phyloP scores from a whole-genome alignment of 78 protist species.

The Dictyostelium brefeldianum region DNA sequence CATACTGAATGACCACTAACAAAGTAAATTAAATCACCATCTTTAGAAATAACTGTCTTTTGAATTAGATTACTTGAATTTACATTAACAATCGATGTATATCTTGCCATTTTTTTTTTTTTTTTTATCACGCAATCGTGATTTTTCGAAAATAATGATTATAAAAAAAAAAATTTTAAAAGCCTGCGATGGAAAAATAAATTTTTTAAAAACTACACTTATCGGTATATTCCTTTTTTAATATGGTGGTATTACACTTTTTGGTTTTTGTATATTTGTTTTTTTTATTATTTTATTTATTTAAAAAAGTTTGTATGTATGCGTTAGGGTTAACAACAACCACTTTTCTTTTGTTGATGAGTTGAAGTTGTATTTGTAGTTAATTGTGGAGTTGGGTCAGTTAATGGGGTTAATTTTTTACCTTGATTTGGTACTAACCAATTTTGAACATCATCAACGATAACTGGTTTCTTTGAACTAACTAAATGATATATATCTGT shows the following conservation, averaged over 20 bases:
- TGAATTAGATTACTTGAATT: not conserved
- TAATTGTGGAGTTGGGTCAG: constrained; percentile 19
- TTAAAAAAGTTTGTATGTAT: too few species aligned
- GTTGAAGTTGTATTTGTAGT: constrained; percentile 49
- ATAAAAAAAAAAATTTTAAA: too few species aligned
- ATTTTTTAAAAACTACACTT: too few species aligned
- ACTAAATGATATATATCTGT: constrained; percentile 25
- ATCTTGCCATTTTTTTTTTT: too few species aligned
- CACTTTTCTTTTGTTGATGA: constrained; percentile 70
- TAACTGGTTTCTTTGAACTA: constrained; percentile 21
- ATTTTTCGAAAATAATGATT: too few species aligned
- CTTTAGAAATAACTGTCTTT: not conserved
- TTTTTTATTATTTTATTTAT: too few species aligned
- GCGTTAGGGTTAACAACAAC: constrained; percentile 63
- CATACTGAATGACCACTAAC: not conserved
- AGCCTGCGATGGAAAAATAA: too few species aligned
- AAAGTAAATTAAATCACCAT: not conserved
- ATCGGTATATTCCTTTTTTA: too few species aligned
- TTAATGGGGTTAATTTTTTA: constrained; percentile 49
- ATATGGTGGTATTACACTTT: too few species aligned
- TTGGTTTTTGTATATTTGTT: too few species aligned
- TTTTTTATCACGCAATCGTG: too few species aligned
- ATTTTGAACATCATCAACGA: constrained; percentile 59
- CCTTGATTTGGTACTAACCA: constrained; percentile 74
- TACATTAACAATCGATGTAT: not conserved